Percentiles rank a stretch among this genome's conserved stretches.
Evolutionary conservation across 2,329 filamentous ascomycete genomes (phyloP).

Genomic region (Passalora sequoiae): DNA sequence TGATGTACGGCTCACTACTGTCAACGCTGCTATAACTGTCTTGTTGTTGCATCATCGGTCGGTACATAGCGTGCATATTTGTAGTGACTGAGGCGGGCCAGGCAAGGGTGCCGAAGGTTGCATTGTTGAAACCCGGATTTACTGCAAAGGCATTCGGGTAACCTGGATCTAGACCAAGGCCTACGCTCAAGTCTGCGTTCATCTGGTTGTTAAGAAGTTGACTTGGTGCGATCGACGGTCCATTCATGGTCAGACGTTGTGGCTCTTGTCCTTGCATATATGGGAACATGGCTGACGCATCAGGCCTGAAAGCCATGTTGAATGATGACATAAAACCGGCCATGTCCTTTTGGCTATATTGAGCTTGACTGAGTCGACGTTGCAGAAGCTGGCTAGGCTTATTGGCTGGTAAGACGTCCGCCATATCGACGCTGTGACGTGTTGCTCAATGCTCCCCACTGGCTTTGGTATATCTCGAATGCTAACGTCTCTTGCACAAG

Average conservation of each 20-base stretch:
- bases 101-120: slow-evolving; percentile 22
- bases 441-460: too few species aligned
- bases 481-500: too few species aligned
- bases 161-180: slow-evolving; percentile 11
- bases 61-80: slow-evolving; percentile 9
- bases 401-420: slow-evolving; percentile 16
- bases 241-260: slow-evolving; percentile 14
- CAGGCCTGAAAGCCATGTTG: slow-evolving; percentile 28
- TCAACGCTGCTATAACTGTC: slow-evolving; percentile 25
- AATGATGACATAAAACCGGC: slow-evolving; percentile 27
- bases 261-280: slow-evolving; percentile 19
- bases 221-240: slow-evolving; percentile 21
- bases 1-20: slow-evolving; percentile 37
- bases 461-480: too few species aligned
- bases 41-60: slow-evolving; percentile 22
- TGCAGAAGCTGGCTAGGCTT: slow-evolving; percentile 24
- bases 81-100: slow-evolving; percentile 17
- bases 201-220: slow-evolving; percentile 19
- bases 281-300: slow-evolving; percentile 18
- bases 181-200: slow-evolving; percentile 10
- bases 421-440: too few species aligned
- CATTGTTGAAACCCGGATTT: slow-evolving; percentile 12
- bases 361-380: slow-evolving; percentile 25
- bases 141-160: slow-evolving; percentile 14
- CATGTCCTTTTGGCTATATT: slow-evolving; percentile 25